phyloP scores from a whole-genome alignment of 2,329 filamentous ascomycete genomes.

The Aureobasidium sp. region DNA sequence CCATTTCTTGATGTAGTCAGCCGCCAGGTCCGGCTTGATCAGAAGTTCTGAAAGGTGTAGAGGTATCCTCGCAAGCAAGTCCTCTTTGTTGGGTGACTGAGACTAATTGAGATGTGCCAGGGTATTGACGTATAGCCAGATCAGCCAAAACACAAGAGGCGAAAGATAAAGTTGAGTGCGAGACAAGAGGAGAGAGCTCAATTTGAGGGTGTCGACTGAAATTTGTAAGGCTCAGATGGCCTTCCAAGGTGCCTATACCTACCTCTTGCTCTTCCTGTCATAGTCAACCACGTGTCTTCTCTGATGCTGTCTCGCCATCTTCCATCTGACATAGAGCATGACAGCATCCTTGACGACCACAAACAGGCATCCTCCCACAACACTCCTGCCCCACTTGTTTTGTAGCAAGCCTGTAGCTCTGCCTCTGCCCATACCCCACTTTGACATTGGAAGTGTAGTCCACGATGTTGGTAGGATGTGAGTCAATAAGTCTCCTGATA shows the following conservation, averaged over 20 bases:
- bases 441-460: slow-evolving; percentile 39
- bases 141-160: too few species aligned
- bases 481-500: slow-evolving; percentile 67
- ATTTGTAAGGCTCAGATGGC: too few species aligned
- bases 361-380: slow-evolving; percentile 81
- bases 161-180: too few species aligned
- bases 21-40: too few species aligned
- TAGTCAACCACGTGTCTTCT: slow-evolving; percentile 37
- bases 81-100: too few species aligned
- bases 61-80: too few species aligned
- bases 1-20: neutral
- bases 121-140: too few species aligned
- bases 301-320: slow-evolving; percentile 40
- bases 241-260: neutral
- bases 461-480: slow-evolving; percentile 58
- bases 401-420: slow-evolving; percentile 60
- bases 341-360: slow-evolving; percentile 69
- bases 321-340: slow-evolving; percentile 49
- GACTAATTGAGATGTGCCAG: too few species aligned
- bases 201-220: too few species aligned
- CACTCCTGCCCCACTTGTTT: slow-evolving; percentile 77
- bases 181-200: too few species aligned
- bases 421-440: slow-evolving; percentile 20
- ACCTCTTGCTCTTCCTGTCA: slow-evolving; percentile 14
- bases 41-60: too few species aligned